Percentiles rank a stretch among this genome's conserved stretches.
Conservation (phyloP, 2,329 filamentous ascomycete species). For the Colletotrichum nymphaeae region DNA sequence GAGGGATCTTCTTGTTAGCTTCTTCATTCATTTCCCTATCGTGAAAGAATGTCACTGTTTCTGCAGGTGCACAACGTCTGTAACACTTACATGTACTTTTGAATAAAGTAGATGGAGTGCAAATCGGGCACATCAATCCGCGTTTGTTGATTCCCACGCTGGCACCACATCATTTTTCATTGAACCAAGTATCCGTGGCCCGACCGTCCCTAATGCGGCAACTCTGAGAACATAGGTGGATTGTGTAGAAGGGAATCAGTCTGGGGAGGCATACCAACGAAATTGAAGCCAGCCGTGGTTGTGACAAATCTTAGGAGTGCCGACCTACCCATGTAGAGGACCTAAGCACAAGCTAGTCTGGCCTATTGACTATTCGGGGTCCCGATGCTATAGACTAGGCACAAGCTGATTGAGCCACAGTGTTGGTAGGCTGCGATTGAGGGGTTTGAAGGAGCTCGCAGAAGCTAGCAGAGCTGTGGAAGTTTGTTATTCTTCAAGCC, state of each 20-base stretch:
- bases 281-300: neutral
- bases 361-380: neutral
- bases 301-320: neutral
- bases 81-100: no score
- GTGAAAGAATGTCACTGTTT: no score
- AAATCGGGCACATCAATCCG: neutral
- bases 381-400: neutral
- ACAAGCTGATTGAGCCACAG: neutral
- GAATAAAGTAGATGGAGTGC: no score
- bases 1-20: no score
- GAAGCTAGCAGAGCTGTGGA: neutral
- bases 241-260: neutral
- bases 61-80: no score
- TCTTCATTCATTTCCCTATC: no score
- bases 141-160: neutral
- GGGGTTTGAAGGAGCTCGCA: neutral
- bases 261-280: neutral
- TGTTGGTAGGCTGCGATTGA: neutral
- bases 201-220: neutral
- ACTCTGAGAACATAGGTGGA: neutral
- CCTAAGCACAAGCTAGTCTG: neutral
- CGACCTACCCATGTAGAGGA: neutral
- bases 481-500: neutral
- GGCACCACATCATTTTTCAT: neutral
- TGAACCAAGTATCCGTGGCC: neutral